Evolutionary conservation across 768 basidiomycete genomes (phyloP), one percentile per base, ranked within the genome.

Genomic region (Leccinum pellstonianum): DNA sequence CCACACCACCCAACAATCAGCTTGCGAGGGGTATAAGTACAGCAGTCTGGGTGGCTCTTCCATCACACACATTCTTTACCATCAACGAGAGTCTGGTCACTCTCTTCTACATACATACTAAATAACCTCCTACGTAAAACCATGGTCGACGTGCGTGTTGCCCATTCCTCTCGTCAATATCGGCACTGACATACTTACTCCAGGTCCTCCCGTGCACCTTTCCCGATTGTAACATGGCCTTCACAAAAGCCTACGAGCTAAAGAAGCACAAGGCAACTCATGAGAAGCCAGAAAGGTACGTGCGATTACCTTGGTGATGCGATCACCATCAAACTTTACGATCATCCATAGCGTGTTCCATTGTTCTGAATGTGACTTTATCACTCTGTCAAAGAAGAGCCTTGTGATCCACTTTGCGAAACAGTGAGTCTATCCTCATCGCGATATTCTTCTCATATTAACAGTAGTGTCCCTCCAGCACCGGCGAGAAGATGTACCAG

Each of bases 241-340:
- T 72, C 17, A 15, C 23, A 10, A 72, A 33, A 35, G 50, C 57
- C 5, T 59, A 47, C 8, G 62, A 72, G 19, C 58, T 72, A 29
- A 68, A 38, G 31, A 67, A 70, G 49, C 72, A 73, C 41, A 66
- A 25, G 50, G 54, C 33, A 11, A 54, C 52, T 0, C 71, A 73
- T 38, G 54, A 61, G 1, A 3, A 60, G 9, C 61, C 63, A 0
- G 51, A 59, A 10, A 56, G 52, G 68, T 70, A 47, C 2, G 66
- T 41, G 5, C 2, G 1, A 11, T 0, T 2, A 6, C 7, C 10
- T 31, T 19, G 35, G 8, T 21, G n/a, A 17, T 7, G 14, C 17
- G 25, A 49, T 12, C 43, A 27, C 19, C 19, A 2, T 50, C n/a
- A 8, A 31, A 29, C 4, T 5, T 56, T 14, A 54, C 29, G n/a